phyloP scores from a whole-genome alignment of 768 basidiomycete species.

The Boletus rex-veris region DNA sequence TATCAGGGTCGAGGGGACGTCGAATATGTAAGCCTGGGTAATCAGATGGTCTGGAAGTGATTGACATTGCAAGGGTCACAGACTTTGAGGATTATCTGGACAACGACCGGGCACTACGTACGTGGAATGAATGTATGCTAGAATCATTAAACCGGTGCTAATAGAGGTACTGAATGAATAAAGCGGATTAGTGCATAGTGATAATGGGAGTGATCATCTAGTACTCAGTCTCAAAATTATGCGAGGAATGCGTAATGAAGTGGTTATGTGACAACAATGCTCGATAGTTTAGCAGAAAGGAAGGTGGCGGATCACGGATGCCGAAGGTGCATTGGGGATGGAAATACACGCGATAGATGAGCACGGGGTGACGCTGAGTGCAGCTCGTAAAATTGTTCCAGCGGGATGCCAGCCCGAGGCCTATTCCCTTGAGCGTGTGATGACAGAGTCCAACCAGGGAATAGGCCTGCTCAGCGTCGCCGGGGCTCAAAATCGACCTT shows the following conservation, averaged over 20 bases:
- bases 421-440: conserved; percentile 4
- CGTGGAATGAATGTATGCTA: conserved; percentile 25
- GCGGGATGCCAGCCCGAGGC: conserved; percentile 20
- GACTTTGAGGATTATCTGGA: conserved; percentile 7
- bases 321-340: conserved; percentile 17
- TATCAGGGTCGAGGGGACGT: conserved; percentile 22
- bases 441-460: conserved; percentile 4
- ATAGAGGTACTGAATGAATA: conserved; percentile 30
- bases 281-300: conserved; percentile 16
- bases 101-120: conserved; percentile 16
- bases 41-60: background rate
- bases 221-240: conserved; percentile 31
- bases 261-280: conserved; percentile 40
- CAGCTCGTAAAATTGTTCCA: background rate
- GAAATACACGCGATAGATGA: conserved; percentile 13
- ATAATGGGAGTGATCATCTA: conserved; percentile 29
- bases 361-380: conserved; percentile 8
- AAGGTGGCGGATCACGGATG: conserved; percentile 29
- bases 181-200: conserved; percentile 30
- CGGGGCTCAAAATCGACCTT: conserved; percentile 63
- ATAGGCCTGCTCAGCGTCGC: conserved; percentile 29
- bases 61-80: conserved; percentile 10
- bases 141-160: conserved; percentile 29
- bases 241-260: conserved; percentile 34
- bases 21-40: background rate